phyloP scores from a whole-genome alignment of 176 grass and related monocot species.

The Ensete ventricosum region DNA sequence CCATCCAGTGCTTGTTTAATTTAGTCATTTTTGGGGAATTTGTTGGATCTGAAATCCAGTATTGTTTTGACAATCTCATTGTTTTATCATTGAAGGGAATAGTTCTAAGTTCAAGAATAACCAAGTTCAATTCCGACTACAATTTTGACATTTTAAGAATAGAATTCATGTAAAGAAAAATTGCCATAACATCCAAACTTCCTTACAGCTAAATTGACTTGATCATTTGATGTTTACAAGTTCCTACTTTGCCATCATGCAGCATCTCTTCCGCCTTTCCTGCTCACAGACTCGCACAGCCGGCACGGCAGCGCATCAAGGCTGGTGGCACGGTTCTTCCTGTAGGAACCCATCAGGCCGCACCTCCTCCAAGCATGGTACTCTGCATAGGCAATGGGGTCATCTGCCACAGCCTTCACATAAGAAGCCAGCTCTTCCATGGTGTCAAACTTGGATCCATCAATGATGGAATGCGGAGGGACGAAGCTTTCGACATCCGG shows the following conservation, averaged over 20 bases:
- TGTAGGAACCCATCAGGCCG: slow-evolving; percentile 58
- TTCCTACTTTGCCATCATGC: background rate
- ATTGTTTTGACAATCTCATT: background rate
- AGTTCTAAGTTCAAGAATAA: background rate
- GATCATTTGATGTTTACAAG: too few species aligned
- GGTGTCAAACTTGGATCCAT: slow-evolving; percentile 73
- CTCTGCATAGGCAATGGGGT: slow-evolving; percentile 75
- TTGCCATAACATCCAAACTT: too few species aligned
- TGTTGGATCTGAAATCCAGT: background rate
- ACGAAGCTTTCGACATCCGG: slow-evolving; percentile 80
- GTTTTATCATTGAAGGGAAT: background rate
- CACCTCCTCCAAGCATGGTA: slow-evolving; percentile 95
- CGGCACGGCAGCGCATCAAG: slow-evolving; percentile 78
- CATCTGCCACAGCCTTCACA: slow-evolving; percentile 64
- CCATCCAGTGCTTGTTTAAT: background rate
- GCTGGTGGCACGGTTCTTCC: slow-evolving; percentile 58
- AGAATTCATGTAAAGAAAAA: too few species aligned
- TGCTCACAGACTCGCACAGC: slow-evolving; percentile 65
- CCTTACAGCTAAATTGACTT: too few species aligned
- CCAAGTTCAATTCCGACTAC: too few species aligned
- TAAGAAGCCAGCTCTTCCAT: slow-evolving; percentile 54
- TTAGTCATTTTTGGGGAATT: background rate
- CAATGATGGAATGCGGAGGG: slow-evolving; percentile 78
- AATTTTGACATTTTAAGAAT: too few species aligned
- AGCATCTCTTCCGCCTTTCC: slow-evolving; percentile 55